These are phyloP conservation scores for Quercus cerris DNA, from an alignment of 306 rosid species.

Conservation along the genomic window DNA sequence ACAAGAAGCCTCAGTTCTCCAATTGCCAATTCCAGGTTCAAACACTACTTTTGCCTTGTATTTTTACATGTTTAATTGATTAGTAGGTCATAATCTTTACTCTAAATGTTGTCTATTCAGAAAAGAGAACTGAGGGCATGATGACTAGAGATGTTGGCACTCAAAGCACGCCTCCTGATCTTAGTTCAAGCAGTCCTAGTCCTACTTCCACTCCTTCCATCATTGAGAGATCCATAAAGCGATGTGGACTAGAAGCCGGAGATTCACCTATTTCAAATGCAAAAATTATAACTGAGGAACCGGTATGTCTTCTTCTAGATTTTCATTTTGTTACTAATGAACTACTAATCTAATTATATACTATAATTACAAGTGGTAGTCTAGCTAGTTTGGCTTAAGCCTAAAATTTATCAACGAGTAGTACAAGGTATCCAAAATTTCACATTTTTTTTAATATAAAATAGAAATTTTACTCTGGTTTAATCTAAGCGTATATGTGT, in stretches of 20 bases:
- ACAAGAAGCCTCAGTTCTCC: conserved; percentile 41
- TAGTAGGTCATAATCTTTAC: not conserved
- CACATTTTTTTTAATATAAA: too few relatives aligned
- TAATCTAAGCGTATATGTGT: too few relatives aligned
- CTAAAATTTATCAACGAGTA: too few relatives aligned
- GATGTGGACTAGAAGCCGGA: conserved; percentile 29
- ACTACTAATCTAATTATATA: too few relatives aligned
- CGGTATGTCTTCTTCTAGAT: conserved; percentile 37
- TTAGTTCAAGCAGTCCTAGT: conserved; percentile 59
- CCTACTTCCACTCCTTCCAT: conserved; percentile 66
- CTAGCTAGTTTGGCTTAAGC: too few relatives aligned
- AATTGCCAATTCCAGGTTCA: conserved; percentile 64
- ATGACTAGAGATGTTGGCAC: conserved; percentile 80
- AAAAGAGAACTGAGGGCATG: conserved; percentile 45
- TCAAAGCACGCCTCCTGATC: conserved; percentile 63
- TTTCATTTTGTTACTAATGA: not conserved
- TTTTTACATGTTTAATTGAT: not conserved
- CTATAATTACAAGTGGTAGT: too few relatives aligned
- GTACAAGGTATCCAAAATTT: too few relatives aligned
- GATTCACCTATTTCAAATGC: conserved; percentile 51
- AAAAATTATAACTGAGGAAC: conserved; percentile 37
- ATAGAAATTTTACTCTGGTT: fast-evolving
- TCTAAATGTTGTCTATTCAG: conserved; percentile 26
- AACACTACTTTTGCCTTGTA: not conserved
- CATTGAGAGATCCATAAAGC: conserved; percentile 45